These are phyloP conservation scores for Chrysoporthe cubensis DNA, from an alignment of 2,329 filamentous ascomycete species.

Conservation along the genomic window DNA sequence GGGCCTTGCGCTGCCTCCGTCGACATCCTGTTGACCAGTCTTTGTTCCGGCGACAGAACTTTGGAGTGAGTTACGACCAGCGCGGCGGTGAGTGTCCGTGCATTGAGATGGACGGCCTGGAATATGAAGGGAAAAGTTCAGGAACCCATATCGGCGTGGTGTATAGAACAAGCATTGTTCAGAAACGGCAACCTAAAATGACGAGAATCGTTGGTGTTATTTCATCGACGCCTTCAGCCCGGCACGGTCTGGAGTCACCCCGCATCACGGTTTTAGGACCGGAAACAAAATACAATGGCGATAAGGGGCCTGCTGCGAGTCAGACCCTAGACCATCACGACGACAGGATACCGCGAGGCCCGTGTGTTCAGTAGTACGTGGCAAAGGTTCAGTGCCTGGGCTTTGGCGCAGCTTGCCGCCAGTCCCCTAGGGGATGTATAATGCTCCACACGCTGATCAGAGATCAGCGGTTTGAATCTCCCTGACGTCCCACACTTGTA, in stretches of 20 bases:
- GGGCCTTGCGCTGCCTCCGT: constrained; percentile 18
- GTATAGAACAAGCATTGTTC: background rate
- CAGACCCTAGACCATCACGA: background rate
- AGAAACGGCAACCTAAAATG: background rate
- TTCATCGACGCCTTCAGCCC: background rate
- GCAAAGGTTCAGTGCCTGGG: background rate
- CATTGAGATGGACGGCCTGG: background rate
- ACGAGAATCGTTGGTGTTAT: background rate
- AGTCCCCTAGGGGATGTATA: background rate
- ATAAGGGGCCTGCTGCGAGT: background rate
- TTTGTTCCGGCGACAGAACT: background rate
- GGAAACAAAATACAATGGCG: background rate
- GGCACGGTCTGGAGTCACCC: background rate
- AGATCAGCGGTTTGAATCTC: constrained; percentile 7
- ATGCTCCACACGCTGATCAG: background rate
- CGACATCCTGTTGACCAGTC: constrained; percentile 8
- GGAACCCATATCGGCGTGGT: background rate
- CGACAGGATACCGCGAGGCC: background rate
- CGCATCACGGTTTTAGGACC: background rate
- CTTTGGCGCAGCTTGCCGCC: background rate
- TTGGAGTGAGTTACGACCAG: background rate
- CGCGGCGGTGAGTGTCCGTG: background rate
- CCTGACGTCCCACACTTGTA: background rate
- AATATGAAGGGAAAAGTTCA: background rate
- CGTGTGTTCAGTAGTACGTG: background rate